phyloP scores from a whole-genome alignment of 2,329 filamentous ascomycete genomes.

The Monilinia aucupariae region DNA sequence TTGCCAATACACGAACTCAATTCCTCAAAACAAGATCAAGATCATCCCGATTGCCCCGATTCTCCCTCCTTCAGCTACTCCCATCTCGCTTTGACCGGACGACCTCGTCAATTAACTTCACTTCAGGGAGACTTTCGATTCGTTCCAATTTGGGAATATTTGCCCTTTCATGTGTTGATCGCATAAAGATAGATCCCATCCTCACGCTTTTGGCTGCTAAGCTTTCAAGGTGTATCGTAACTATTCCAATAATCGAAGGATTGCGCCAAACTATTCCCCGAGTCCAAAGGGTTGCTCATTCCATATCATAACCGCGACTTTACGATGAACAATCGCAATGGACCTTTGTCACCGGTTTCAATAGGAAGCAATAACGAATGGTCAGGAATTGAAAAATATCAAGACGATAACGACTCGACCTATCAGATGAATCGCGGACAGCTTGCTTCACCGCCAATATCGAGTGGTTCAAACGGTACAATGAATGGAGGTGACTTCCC shows the following conservation, averaged over 20 bases:
- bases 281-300: constrained; percentile 6
- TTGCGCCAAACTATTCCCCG: constrained; percentile 6
- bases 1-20: background rate
- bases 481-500: constrained; percentile 57
- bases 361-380: constrained; percentile 71
- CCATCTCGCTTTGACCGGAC: constrained; percentile 18
- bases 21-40: background rate
- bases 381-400: constrained; percentile 65
- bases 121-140: constrained; percentile 12
- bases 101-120: constrained; percentile 6
- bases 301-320: constrained; percentile 17
- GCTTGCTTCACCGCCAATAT: constrained; percentile 64
- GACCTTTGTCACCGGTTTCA: constrained; percentile 76
- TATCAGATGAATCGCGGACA: constrained; percentile 52
- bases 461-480: constrained; percentile 54
- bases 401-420: constrained; percentile 43
- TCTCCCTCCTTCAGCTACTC: constrained; percentile 13
- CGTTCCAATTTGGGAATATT: constrained; percentile 10
- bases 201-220: background rate
- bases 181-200: background rate
- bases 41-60: background rate
- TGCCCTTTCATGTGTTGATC: constrained; percentile 11
- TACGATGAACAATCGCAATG: constrained; percentile 67
- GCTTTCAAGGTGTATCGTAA: background rate
- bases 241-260: background rate